Conservation (phyloP, 768 basidiomycete species). For the Trametes gibbosa region DNA sequence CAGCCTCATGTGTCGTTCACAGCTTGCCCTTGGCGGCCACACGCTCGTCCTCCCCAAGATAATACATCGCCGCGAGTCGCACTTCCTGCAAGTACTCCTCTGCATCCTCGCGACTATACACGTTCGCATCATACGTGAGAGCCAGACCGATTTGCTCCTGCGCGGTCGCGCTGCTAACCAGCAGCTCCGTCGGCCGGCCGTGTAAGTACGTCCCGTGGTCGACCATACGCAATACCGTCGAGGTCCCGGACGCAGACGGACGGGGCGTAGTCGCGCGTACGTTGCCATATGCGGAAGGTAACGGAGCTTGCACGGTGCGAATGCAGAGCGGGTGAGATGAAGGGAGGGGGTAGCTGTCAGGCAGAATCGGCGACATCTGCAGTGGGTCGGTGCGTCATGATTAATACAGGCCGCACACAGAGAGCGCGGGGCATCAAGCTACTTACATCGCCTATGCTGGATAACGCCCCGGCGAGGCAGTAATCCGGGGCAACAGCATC, state of each 20-base stretch:
- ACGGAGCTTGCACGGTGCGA: not conserved
- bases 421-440: not conserved
- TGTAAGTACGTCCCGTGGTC: constrained; percentile 29
- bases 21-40: not conserved
- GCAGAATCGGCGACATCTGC: constrained; percentile 13
- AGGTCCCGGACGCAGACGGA: not conserved
- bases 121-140: constrained; percentile 44
- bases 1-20: no score
- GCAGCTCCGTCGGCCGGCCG: constrained; percentile 46
- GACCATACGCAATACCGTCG: constrained; percentile 17
- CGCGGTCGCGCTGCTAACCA: constrained; percentile 41
- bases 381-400: not conserved
- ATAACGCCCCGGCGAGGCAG: constrained; percentile 23
- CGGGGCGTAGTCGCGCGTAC: not conserved
- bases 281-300: constrained; percentile 7
- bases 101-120: constrained; percentile 40
- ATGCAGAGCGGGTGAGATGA: constrained; percentile 6
- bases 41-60: constrained; percentile 22
- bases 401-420: not conserved
- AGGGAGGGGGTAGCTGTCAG: constrained; percentile 22
- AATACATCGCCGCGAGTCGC: constrained; percentile 32
- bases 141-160: constrained; percentile 33
- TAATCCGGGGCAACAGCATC: constrained; percentile 10
- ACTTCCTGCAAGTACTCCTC: constrained; percentile 50
- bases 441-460: constrained; percentile 27